Evolutionary conservation across 768 basidiomycete species (phyloP).

Genomic region (Pleurotus citrinopileatus): DNA sequence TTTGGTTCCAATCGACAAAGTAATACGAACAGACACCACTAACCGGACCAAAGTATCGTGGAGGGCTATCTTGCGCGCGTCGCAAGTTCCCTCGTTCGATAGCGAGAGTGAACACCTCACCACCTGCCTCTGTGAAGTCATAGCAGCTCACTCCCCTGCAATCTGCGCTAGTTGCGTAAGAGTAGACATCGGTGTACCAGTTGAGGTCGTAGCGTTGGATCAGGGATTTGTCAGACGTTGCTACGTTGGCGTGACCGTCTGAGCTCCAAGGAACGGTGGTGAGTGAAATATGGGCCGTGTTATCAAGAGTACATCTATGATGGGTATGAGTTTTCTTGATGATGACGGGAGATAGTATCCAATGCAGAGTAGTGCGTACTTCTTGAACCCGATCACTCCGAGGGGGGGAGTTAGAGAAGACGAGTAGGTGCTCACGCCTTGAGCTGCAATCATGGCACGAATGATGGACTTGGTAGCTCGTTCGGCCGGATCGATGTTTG

Average conservation of each 20-base stretch:
- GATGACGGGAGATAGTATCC: neutral
- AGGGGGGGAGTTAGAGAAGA: neutral
- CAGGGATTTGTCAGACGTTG: neutral
- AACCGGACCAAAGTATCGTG: neutral
- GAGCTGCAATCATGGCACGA: neutral
- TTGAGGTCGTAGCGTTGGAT: neutral
- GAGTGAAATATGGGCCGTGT: neutral
- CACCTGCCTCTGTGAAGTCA: neutral
- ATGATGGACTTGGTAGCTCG: neutral
- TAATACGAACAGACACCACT: neutral
- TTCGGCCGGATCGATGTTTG: neutral
- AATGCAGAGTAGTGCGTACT: neutral
- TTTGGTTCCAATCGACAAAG: neutral
- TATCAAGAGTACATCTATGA: neutral
- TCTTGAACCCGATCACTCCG: conserved; percentile 3
- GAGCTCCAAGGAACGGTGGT: neutral
- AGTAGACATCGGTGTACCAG: neutral
- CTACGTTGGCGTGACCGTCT: neutral
- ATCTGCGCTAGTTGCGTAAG: neutral
- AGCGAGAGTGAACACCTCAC: neutral
- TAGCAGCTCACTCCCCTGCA: neutral
- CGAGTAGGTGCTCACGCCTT: neutral
- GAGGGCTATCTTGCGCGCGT: neutral
- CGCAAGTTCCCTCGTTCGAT: neutral
- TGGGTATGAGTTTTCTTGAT: too few species aligned